Conservation (phyloP, 2,329 filamentous ascomycete species). For the Pezicula rhizophila region DNA sequence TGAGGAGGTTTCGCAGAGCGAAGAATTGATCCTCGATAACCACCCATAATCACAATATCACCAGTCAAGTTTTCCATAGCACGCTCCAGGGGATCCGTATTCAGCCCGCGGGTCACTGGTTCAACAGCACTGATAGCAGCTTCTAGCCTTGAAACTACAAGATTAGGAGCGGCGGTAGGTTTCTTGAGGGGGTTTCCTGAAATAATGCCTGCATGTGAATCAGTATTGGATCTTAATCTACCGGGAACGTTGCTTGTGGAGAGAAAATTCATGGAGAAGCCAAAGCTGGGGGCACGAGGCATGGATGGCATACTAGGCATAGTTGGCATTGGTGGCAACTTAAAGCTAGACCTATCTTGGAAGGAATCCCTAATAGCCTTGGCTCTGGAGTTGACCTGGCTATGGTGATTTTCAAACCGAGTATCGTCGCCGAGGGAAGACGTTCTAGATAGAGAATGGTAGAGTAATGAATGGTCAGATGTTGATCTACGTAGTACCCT, state of each 20-base stretch:
- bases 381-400: slow-evolving; percentile 81
- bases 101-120: slow-evolving; percentile 36
- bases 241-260: slow-evolving; percentile 15
- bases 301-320: slow-evolving; percentile 34
- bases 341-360: slow-evolving; percentile 73
- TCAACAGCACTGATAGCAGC: slow-evolving; percentile 8
- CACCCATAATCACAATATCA: slow-evolving; percentile 82
- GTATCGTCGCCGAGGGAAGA: slow-evolving; percentile 82
- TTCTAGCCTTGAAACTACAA: slow-evolving; percentile 12
- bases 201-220: slow-evolving; percentile 22
- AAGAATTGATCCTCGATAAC: slow-evolving; percentile 85
- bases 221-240: slow-evolving; percentile 22
- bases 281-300: slow-evolving; percentile 33
- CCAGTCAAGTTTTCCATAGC: slow-evolving; percentile 68
- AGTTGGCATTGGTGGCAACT: slow-evolving; percentile 53
- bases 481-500: slow-evolving; percentile 49
- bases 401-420: slow-evolving; percentile 71
- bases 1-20: slow-evolving; percentile 76
- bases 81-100: slow-evolving; percentile 32
- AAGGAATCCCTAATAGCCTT: slow-evolving; percentile 88
- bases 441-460: slow-evolving; percentile 67
- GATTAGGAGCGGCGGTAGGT: slow-evolving; percentile 7
- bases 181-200: slow-evolving; percentile 17
- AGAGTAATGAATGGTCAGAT: slow-evolving; percentile 75
- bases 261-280: slow-evolving; percentile 29